Evolutionary conservation across 2,329 filamentous ascomycete species (phyloP), one percentile per base, ranked within the genome.

Genomic region (Sporothrix schenckii): DNA sequence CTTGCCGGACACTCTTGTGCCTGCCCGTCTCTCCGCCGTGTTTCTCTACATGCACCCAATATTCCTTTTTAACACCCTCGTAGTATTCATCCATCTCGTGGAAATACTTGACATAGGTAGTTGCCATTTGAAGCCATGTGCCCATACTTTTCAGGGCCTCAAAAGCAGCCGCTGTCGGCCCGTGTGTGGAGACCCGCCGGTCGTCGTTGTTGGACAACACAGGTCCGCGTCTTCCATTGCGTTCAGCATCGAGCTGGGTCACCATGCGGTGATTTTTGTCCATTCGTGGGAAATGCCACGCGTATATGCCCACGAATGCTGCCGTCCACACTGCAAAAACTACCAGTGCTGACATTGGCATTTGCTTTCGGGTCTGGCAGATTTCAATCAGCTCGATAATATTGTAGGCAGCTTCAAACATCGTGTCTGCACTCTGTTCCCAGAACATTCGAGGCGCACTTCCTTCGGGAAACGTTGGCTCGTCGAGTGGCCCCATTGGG

Each of bases 271-370:
- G 79, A 13, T 85, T 80, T 0, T 81, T 81, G 74, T 92, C 90
- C 88, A 92, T 91, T 70, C 86, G 84, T 0, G 88, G 88, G 70
- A 92, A 92, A 75, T 89, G 86, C 58, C 84, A 82, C 13, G 87
- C 87, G 76, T 92, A 92, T 2, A 91, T 82, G 47, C 88, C 88
- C 19, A 87, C 83, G 74, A 91, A 90, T 0, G 87, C 86, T 0
- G 89, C 88, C 13, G 86, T 87, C 82, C 89, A 92, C 52, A 90
- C 83, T 2, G 89, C 86, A 75, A 91, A 92, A 3, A 87, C 84
- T 3, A 89, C 85, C 47, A 91, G 84, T 0, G 89, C 88, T 0
- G 90, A 92, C 77, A 92, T 87, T 1, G 89, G 87, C 1, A 91
- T 80, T 69, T 86, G 86, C 69, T 86, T 84, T 69, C 86, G 60